These are phyloP conservation scores for Flaveria trinervia DNA, from an alignment of 129 eudicot genomes.

Conservation along the genomic window DNA sequence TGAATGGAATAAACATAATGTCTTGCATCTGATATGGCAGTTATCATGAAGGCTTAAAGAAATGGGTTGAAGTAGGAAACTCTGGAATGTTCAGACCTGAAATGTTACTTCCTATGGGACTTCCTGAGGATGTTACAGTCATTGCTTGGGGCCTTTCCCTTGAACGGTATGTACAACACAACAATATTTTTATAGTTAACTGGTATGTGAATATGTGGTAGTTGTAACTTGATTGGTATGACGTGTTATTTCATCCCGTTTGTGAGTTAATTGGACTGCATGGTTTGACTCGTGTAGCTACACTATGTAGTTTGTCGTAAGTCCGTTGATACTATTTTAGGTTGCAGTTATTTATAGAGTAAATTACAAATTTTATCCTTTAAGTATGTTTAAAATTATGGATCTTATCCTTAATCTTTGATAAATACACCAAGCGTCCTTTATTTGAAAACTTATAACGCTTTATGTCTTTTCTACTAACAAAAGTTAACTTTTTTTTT, in stretches of 20 bases:
- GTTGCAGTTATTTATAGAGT: neutral
- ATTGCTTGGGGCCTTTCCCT: conserved; percentile 98
- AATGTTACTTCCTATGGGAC: conserved; percentile 96
- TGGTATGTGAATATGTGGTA: neutral
- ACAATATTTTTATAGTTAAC: neutral
- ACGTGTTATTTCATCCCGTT: neutral
- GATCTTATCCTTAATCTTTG: too few species aligned
- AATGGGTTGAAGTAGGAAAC: conserved; percentile 98
- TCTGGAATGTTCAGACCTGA: conserved; percentile 99
- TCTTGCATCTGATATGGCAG: conserved; percentile 36
- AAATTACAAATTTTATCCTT: too few species aligned
- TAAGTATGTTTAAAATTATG: too few species aligned
- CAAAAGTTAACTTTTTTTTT: too few species aligned
- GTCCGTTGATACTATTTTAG: neutral
- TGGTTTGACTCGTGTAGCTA: neutral
- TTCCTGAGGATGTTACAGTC: conserved; percentile 94
- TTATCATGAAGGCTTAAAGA: conserved; percentile 90
- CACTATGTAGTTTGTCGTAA: too few species aligned
- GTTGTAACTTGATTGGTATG: neutral
- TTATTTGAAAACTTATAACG: too few species aligned
- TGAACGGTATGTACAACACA: conserved; percentile 51
- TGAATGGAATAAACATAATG: neutral
- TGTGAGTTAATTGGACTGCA: neutral
- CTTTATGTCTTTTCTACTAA: too few species aligned
- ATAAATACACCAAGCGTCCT: too few species aligned